A percentile compares a stretch with the other conserved stretches of the same genome.
These are phyloP conservation scores for Vanderwaltozyma verrucispora DNA, from an alignment of 805 yeast species.

Conservation along the genomic window DNA sequence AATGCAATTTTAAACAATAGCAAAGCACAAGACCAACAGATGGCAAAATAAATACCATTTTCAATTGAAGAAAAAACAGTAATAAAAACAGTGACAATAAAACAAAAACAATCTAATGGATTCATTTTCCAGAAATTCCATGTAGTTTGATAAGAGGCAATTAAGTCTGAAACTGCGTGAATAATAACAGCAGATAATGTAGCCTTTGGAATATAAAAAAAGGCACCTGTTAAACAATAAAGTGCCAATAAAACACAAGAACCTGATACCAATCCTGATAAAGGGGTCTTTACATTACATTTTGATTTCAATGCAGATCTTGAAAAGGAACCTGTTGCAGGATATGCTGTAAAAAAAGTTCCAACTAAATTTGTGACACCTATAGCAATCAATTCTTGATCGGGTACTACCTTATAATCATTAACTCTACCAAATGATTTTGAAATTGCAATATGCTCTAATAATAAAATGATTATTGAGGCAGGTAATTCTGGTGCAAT, in stretches of 20 bases:
- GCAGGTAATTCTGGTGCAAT: constrained; percentile 79
- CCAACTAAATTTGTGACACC: constrained; percentile 88
- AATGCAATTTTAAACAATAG: constrained; percentile 64
- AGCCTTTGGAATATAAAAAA: constrained; percentile 86
- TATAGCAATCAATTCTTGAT: constrained; percentile 89
- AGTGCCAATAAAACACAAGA: constrained; percentile 78
- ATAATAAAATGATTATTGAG: constrained; percentile 66
- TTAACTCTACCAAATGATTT: constrained; percentile 89
- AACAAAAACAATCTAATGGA: constrained; percentile 68
- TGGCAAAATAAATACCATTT: constrained; percentile 83
- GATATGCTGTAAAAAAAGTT: constrained; percentile 87
- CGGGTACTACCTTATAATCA: constrained; percentile 83
- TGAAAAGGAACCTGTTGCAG: constrained; percentile 92
- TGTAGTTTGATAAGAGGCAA: constrained; percentile 59
- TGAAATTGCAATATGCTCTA: constrained; percentile 89
- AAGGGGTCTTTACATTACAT: constrained; percentile 91
- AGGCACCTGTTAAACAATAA: constrained; percentile 72
- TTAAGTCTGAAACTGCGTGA: constrained; percentile 83
- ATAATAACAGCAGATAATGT: constrained; percentile 79
- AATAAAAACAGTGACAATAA: constrained; percentile 60
- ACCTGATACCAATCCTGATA: constrained; percentile 88
- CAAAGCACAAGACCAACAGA: constrained; percentile 70
- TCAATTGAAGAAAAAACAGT: constrained; percentile 76
- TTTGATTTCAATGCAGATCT: constrained; percentile 90
- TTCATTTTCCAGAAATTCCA: constrained; percentile 59